A percentile compares a stretch with the other conserved stretches of the same genome.
These are phyloP conservation scores for Mycotypha africana DNA, from an alignment of 371 early-diverging fungal species.

Conservation along the genomic window DNA sequence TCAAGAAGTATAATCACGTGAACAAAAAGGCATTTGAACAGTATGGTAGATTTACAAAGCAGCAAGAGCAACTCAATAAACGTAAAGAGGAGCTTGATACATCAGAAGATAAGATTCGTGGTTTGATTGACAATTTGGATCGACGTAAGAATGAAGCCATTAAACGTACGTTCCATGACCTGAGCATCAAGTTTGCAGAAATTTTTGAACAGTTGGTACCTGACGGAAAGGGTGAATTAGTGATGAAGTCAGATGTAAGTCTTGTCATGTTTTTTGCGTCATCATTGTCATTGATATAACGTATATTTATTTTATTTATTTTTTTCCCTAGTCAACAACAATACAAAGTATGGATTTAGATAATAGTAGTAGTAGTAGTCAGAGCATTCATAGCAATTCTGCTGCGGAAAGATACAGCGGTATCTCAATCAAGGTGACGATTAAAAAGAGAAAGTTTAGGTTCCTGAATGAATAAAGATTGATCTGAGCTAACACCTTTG, in stretches of 20 bases:
- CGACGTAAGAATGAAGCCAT: conserved; percentile 96
- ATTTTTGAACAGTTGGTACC: conserved; percentile 93
- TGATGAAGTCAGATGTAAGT: conserved; percentile 77
- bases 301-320: too few species aligned
- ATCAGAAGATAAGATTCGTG: conserved; percentile 75
- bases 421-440: conserved; percentile 77
- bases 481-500: too few species aligned
- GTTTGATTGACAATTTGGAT: conserved; percentile 87
- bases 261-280: not conserved
- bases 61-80: conserved; percentile 73
- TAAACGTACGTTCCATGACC: conserved; percentile 92
- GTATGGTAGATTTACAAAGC: conserved; percentile 87
- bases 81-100: conserved; percentile 87
- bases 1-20: conserved; percentile 89
- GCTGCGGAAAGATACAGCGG: conserved; percentile 80
- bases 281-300: not conserved
- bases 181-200: conserved; percentile 79
- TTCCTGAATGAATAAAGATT: not conserved
- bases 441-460: not conserved
- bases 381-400: conserved; percentile 25
- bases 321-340: too few species aligned
- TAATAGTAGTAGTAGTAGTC: conserved; percentile 45
- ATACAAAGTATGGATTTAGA: conserved; percentile 1
- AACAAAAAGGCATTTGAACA: conserved; percentile 98
- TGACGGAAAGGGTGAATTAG: conserved; percentile 78